Base-by-base conservation (phyloP, 2,329 filamentous ascomycete genomes). In the Trichoderma harzianum region DNA sequence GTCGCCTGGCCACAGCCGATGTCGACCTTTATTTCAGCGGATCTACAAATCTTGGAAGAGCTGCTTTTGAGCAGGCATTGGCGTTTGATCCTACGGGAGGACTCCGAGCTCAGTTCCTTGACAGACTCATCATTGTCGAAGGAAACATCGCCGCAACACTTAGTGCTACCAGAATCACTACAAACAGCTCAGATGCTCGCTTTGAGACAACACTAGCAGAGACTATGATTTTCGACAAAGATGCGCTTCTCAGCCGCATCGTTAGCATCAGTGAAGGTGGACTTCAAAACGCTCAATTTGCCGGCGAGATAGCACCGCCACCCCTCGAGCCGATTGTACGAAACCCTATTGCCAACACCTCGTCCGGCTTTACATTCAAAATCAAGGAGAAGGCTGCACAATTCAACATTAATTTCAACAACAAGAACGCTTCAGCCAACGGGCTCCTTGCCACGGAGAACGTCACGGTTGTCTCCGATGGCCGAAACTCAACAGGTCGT, bases 401-500 rank as follows among this genome's bases (percentile, higher is more conserved):
- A 2, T 68, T 68, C 32, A 43, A 58, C 65, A 58, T 58, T 7
- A 68, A 68, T 26, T 68, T 68, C 65, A 68, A 58, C 53, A 39
- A 32, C 6, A 14, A 30, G 10, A 68, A 68, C 34, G 53, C 65
- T 21, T 68, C 65, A 3, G 65, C 65, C 8, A 68, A 68, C 32
- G 65, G 51, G 1, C 51, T 58, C 6, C 65, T 68, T 16, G 65
- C 65, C 7, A 43, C 65, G 1, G 65, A 68, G 4, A 11, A 68
- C 14, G 51, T 68, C 12, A 68, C 53, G 5, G 65, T 68, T 43
- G 65, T 68, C 11, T 68, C 34, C 8, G 53, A 58, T 32, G 65
- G 65, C 53, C 34, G 65, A 34, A 68, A 68, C 34, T 43, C 65
- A 14, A 68, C 65, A 3, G 65, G 65, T 8, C 65, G 65, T 18